Conservation (phyloP, 2,329 filamentous ascomycete species). For the Stagonosporopsis chrysanthemi region DNA sequence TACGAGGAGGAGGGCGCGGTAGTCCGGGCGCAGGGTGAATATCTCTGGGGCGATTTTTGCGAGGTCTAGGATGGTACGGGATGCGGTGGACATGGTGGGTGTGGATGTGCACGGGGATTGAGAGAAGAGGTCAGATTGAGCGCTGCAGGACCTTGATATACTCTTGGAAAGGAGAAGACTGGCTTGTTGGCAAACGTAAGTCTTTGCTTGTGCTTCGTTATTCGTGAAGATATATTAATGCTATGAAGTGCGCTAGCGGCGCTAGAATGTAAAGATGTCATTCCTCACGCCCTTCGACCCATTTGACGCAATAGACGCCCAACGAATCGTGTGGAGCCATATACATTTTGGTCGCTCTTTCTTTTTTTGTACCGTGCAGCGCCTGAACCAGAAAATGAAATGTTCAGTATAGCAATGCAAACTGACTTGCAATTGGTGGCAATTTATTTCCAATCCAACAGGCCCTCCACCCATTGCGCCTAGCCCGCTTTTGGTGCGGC, state of each 20-base stretch:
- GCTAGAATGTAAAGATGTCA: background rate
- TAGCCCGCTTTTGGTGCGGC: too few species aligned
- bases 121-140: too few species aligned
- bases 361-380: background rate
- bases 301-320: background rate
- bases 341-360: background rate
- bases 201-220: background rate
- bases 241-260: background rate
- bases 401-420: too few species aligned
- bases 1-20: slow-evolving; percentile 48
- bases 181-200: too few species aligned
- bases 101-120: background rate
- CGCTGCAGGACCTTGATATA: background rate
- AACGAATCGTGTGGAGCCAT: background rate
- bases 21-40: slow-evolving; percentile 49
- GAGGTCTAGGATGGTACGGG: background rate
- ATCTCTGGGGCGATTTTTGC: slow-evolving; percentile 32
- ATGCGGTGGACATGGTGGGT: background rate
- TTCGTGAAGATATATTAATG: background rate
- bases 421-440: too few species aligned
- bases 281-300: background rate
- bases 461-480: too few species aligned
- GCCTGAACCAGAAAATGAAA: background rate
- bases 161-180: too few species aligned
- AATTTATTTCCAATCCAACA: too few species aligned